A percentile compares a stretch with the other conserved stretches of the same genome.
Conservation (phyloP, 768 basidiomycete species). For the Serendipita sp. region DNA sequence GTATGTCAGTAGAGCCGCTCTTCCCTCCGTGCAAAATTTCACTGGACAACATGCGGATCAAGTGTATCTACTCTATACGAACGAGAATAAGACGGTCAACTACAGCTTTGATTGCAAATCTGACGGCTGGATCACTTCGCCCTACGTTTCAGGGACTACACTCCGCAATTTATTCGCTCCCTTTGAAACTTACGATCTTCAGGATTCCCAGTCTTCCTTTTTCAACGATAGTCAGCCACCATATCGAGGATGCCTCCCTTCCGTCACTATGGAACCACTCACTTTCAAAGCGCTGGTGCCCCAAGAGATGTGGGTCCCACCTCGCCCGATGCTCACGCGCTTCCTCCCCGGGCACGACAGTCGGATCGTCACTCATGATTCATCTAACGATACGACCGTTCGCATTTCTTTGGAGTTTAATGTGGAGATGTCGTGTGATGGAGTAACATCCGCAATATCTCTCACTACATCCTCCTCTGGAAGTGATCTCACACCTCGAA, state of each 20-base stretch:
- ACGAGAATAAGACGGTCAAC: constrained; percentile 58
- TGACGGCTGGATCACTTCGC: constrained; percentile 60
- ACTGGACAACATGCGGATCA: constrained; percentile 44
- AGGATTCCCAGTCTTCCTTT: constrained; percentile 49
- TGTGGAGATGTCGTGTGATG: constrained; percentile 51
- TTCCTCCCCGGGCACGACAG: constrained; percentile 81
- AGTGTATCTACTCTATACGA: constrained; percentile 74
- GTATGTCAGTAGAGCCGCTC: constrained; percentile 55
- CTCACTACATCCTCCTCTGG: constrained; percentile 58
- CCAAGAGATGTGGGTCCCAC: constrained; percentile 42
- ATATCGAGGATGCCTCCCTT: constrained; percentile 56
- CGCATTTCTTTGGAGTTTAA: constrained; percentile 70
- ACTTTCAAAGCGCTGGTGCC: constrained; percentile 77
- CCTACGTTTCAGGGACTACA: constrained; percentile 40
- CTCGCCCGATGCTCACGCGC: constrained; percentile 56
- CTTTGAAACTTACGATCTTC: constrained; percentile 60
- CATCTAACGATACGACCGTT: constrained; percentile 38
- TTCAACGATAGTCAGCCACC: constrained; percentile 41
- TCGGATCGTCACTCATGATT: constrained; percentile 36
- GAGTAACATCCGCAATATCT: constrained; percentile 44
- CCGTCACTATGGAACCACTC: constrained; percentile 51
- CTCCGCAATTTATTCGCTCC: constrained; percentile 70
- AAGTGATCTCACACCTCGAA: constrained; percentile 36
- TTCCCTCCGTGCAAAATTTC: constrained; percentile 43
- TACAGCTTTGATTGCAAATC: constrained; percentile 46